A percentile compares a stretch with the other conserved stretches of the same genome.
These are phyloP conservation scores for Setaria viridis DNA, from an alignment of 202 grass and related monocot species.

Conservation along the genomic window DNA sequence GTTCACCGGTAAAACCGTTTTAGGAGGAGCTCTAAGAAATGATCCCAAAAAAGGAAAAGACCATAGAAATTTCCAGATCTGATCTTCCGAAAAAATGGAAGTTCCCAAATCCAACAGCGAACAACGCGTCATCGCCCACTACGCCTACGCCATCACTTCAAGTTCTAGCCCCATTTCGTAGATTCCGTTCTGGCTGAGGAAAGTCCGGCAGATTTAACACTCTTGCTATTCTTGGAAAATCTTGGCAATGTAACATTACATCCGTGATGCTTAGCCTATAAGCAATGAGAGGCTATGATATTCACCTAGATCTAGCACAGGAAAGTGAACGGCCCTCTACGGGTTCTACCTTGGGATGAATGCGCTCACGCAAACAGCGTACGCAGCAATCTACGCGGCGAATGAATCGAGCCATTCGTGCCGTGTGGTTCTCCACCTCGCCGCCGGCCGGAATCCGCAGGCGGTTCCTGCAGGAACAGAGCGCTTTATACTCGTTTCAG, in stretches of 20 bases:
- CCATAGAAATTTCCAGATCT: background rate
- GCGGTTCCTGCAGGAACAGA: background rate
- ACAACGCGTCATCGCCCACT: background rate
- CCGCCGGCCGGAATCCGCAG: too few relatives aligned
- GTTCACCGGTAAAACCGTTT: too few relatives aligned
- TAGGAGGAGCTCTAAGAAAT: too few relatives aligned
- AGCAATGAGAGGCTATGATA: background rate
- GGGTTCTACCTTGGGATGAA: too few relatives aligned
- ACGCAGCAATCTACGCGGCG: background rate
- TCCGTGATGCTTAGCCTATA: background rate
- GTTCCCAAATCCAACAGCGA: background rate
- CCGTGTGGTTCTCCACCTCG: background rate
- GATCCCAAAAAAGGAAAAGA: background rate
- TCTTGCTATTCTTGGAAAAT: background rate
- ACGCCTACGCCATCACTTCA: background rate
- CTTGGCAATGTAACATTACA: too few relatives aligned
- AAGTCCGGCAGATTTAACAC: background rate
- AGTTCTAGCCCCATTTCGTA: background rate
- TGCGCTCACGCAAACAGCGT: background rate
- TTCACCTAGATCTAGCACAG: background rate
- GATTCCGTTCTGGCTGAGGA: background rate
- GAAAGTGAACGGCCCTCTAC: background rate
- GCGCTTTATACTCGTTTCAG: background rate
- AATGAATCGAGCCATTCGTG: background rate
- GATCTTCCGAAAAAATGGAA: background rate